A percentile compares a stretch with the other conserved stretches of the same genome.
Evolutionary conservation across 441 rosid genomes (phyloP).

Genomic region (Capsella rubella): DNA sequence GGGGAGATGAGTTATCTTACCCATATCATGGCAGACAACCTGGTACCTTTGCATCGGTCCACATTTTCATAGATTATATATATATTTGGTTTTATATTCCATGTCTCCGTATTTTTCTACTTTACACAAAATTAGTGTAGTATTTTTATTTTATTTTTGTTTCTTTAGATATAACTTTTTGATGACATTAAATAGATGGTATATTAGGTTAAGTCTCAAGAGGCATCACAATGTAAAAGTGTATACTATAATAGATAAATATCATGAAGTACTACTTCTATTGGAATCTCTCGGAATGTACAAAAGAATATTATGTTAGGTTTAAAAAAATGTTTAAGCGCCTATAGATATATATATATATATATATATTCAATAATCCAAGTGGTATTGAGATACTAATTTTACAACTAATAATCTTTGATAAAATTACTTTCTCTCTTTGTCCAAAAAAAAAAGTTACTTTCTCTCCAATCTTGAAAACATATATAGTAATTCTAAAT

Average conservation of each 20-base stretch:
- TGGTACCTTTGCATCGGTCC: constrained; percentile 43
- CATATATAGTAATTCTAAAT: constrained; percentile 15
- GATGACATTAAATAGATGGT: not conserved
- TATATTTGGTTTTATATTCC: constrained; percentile 16
- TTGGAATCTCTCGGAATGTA: constrained; percentile 15
- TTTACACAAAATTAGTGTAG: not conserved
- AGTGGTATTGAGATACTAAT: not conserved
- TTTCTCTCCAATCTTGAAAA: not conserved
- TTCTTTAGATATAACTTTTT: not conserved
- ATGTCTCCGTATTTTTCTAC: constrained; percentile 6
- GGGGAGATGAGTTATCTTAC: constrained; percentile 22
- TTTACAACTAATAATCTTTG: not conserved
- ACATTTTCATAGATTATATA: constrained; percentile 11
- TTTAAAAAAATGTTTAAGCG: constrained; percentile 1
- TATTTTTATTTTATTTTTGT: not conserved
- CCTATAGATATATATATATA: not conserved
- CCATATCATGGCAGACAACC: constrained; percentile 46
- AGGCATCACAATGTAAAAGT: constrained; percentile 7
- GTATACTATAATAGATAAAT: not conserved
- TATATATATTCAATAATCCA: constrained; percentile 7
- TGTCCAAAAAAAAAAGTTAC: too few relatives aligned
- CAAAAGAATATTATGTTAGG: constrained; percentile 7
- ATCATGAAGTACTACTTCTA: not conserved
- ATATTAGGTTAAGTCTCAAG: constrained; percentile 4
- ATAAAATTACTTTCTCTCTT: too few relatives aligned